Evolutionary conservation across 768 basidiomycete species (phyloP).

Genomic region (Cytidiella melzeri): DNA sequence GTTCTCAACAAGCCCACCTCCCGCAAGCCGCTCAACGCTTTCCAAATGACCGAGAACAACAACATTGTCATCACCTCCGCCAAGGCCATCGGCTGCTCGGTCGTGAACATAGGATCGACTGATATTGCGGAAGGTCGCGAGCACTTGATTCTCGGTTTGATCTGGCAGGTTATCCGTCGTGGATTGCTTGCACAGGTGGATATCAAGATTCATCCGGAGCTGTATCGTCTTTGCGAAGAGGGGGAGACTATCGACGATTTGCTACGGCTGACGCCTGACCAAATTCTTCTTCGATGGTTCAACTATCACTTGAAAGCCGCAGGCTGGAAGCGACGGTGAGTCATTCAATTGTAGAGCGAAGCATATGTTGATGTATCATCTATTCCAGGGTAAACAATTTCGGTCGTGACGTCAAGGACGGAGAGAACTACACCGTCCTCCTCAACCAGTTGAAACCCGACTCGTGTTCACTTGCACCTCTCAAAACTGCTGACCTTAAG

Average conservation of each 20-base stretch:
- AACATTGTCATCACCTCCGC: constrained; percentile 98
- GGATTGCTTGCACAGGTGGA: constrained; percentile 93
- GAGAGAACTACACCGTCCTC: constrained; percentile 95
- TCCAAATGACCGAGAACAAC: constrained; percentile 99
- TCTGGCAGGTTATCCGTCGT: constrained; percentile 97
- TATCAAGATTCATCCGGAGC: constrained; percentile 96
- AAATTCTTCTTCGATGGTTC: constrained; percentile 97
- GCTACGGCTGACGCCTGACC: constrained; percentile 89
- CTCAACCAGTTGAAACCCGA: constrained; percentile 95
- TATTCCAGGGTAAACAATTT: constrained; percentile 86
- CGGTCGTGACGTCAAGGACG: constrained; percentile 93
- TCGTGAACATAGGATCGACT: constrained; percentile 94
- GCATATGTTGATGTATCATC: neutral
- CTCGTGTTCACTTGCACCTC: constrained; percentile 83
- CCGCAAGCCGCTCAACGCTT: constrained; percentile 87
- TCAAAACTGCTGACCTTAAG: constrained; percentile 78
- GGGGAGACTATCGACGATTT: constrained; percentile 97
- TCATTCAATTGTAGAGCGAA: neutral
- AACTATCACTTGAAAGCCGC: constrained; percentile 98
- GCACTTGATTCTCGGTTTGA: constrained; percentile 94
- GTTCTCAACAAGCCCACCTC: constrained; percentile 86
- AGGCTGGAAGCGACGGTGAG: constrained; percentile 79
- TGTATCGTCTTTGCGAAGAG: constrained; percentile 94
- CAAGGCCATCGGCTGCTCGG: constrained; percentile 96
- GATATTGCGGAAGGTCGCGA: constrained; percentile 92